Conservation (phyloP, 352 stramenopile species). For the Lagenidium giganteum region DNA sequence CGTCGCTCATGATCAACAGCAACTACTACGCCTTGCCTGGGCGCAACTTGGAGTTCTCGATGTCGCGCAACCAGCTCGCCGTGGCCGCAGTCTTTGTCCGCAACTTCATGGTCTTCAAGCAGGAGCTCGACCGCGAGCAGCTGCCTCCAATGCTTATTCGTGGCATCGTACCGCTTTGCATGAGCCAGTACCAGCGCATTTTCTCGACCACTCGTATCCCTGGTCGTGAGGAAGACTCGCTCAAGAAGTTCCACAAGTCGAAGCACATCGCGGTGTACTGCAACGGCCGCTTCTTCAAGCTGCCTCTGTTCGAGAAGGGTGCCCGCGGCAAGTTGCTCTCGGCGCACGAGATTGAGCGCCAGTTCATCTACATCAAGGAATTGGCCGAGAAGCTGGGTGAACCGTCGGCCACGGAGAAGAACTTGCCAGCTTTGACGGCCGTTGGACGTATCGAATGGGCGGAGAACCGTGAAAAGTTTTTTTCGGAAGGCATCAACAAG, state of each 20-base stretch:
- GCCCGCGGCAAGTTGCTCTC: constrained; percentile 50
- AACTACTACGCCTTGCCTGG: constrained; percentile 84
- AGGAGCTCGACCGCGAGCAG: constrained; percentile 68
- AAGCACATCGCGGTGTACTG: constrained; percentile 83
- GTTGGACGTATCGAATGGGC: constrained; percentile 78
- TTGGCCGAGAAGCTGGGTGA: constrained; percentile 22
- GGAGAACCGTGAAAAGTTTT: constrained; percentile 75
- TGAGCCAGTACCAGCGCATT: constrained; percentile 82
- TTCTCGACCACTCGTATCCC: constrained; percentile 82
- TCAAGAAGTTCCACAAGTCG: constrained; percentile 64
- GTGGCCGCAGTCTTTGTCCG: constrained; percentile 54
- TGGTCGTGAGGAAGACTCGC: constrained; percentile 57
- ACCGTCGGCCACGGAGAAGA: constrained; percentile 22
- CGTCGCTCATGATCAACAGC: constrained; percentile 82
- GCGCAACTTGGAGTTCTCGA: constrained; percentile 40
- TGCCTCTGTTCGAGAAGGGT: constrained; percentile 67
- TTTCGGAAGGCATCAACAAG: constrained; percentile 79
- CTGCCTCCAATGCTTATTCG: constrained; percentile 66
- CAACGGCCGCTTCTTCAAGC: constrained; percentile 76
- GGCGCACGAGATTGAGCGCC: constrained; percentile 62
- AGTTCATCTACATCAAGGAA: constrained; percentile 56
- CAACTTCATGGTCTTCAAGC: constrained; percentile 77
- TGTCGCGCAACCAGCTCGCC: constrained; percentile 46
- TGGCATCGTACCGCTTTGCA: constrained; percentile 80
- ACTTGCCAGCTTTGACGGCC: constrained; percentile 63